Percentiles rank a stretch among this genome's conserved stretches.
phyloP scores from a whole-genome alignment of 805 yeast species.

The Teunomyces barrocoloradensis region DNA sequence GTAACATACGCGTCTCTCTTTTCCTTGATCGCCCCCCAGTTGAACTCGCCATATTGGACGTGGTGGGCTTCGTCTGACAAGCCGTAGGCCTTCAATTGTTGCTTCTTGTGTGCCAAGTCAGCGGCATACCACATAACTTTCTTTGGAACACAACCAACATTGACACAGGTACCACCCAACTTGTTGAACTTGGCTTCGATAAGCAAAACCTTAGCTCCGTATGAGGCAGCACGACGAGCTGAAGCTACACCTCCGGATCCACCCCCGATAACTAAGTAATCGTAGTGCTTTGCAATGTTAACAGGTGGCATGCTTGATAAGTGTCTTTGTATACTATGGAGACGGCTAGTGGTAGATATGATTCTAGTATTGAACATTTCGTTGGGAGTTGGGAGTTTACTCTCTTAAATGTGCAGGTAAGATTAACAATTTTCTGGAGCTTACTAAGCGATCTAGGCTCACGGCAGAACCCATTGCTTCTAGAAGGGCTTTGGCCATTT shows the following conservation, averaged over 20 bases:
- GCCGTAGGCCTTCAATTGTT: constrained; percentile 81
- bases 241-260: constrained; percentile 99
- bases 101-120: constrained; percentile 74
- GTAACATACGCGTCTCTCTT: constrained; percentile 90
- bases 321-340: constrained; percentile 19
- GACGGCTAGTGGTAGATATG: neutral
- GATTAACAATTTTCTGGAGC: neutral
- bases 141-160: constrained; percentile 99
- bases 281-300: constrained; percentile 54
- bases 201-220: constrained; percentile 85
- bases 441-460: neutral
- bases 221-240: constrained; percentile 91
- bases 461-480: too few species aligned
- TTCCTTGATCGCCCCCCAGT: constrained; percentile 78
- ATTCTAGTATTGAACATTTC: constrained; percentile 4
- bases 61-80: constrained; percentile 57
- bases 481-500: neutral
- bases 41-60: constrained; percentile 53
- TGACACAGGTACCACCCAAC: constrained; percentile 98
- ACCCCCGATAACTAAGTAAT: constrained; percentile 95
- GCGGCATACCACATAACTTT: constrained; percentile 99
- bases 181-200: constrained; percentile 66
- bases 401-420: neutral
- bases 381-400: neutral
- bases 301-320: constrained; percentile 53